Evolutionary conservation across 192 early-diverging fungal species (phyloP).

Genomic region (Rhizophagus prolifer): DNA sequence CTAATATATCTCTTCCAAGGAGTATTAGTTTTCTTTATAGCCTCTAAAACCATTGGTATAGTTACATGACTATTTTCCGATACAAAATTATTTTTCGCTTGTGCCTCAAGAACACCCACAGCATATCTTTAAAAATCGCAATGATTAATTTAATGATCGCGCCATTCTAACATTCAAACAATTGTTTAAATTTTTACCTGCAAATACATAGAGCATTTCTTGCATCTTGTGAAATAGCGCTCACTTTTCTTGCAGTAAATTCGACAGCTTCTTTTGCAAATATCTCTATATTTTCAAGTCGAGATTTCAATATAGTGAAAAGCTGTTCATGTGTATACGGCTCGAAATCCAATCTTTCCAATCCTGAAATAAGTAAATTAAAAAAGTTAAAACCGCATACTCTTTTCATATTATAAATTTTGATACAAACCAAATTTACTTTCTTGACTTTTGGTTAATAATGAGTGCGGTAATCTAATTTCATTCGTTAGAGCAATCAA

Average conservation of each 20-base stretch:
- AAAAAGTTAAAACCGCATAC: background rate
- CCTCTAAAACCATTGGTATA: conserved; percentile 71
- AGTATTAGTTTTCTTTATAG: conserved; percentile 81
- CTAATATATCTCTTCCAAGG: conserved; percentile 71
- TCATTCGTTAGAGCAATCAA: conserved; percentile 98
- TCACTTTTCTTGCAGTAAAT: conserved; percentile 94
- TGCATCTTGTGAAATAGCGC: conserved; percentile 95
- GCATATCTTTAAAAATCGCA: conserved; percentile 48
- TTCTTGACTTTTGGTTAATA: conserved; percentile 85
- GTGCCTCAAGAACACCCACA: conserved; percentile 67
- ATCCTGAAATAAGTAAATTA: conserved; percentile 44
- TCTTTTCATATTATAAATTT: background rate
- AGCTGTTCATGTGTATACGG: conserved; percentile 89
- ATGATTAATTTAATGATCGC: background rate
- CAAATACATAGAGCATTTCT: conserved; percentile 94
- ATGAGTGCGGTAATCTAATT: conserved; percentile 95
- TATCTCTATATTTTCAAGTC: conserved; percentile 68
- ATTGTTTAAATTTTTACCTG: conserved; percentile 46
- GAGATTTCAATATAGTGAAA: conserved; percentile 77
- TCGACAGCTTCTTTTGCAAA: conserved; percentile 86
- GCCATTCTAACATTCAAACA: background rate
- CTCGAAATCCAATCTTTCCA: conserved; percentile 89
- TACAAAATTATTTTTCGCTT: conserved; percentile 30
- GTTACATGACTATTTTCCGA: conserved; percentile 50
- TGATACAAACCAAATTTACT: conserved; percentile 74